These are phyloP conservation scores for Alternaria dauci DNA, from an alignment of 2,329 filamentous ascomycete species.

Conservation along the genomic window DNA sequence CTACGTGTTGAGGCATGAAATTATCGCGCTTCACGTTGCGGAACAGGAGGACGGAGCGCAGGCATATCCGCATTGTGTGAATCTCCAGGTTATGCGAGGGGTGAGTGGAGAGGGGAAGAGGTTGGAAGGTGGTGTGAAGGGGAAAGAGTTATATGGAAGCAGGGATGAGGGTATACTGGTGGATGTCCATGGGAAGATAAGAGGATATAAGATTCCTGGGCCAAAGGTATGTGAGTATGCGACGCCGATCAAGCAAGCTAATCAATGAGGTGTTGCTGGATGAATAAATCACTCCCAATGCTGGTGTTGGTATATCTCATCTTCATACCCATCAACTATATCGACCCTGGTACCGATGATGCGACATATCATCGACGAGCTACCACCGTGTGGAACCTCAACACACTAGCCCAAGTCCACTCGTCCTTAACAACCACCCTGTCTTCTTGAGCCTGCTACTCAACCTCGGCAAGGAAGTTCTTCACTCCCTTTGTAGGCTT, in stretches of 20 bases:
- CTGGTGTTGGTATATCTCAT: neutral
- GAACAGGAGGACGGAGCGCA: slow-evolving; percentile 57
- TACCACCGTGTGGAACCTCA: too few species aligned
- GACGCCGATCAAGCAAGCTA: slow-evolving; percentile 10
- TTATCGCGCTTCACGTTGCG: slow-evolving; percentile 58
- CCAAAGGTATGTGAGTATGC: slow-evolving; percentile 39
- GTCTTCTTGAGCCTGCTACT: neutral
- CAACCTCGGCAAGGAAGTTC: too few species aligned
- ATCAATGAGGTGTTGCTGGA: neutral
- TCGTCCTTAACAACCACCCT: neutral
- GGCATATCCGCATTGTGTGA: slow-evolving; percentile 62
- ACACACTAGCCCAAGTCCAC: accelerated
- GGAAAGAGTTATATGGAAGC: slow-evolving; percentile 56
- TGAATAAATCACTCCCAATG: neutral
- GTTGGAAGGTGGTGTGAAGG: slow-evolving; percentile 53
- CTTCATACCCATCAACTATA: neutral
- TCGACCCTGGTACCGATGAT: too few species aligned
- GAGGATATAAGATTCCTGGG: slow-evolving; percentile 53
- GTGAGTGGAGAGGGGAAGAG: slow-evolving; percentile 51
- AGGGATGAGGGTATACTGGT: slow-evolving; percentile 52
- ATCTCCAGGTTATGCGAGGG: slow-evolving; percentile 54
- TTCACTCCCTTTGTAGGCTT: neutral
- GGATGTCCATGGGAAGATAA: slow-evolving; percentile 48
- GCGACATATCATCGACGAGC: too few species aligned
- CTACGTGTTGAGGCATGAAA: slow-evolving; percentile 64